These are phyloP conservation scores for Cochlearia excelsa DNA, from an alignment of 345 rosid genomes.

Conservation along the genomic window DNA sequence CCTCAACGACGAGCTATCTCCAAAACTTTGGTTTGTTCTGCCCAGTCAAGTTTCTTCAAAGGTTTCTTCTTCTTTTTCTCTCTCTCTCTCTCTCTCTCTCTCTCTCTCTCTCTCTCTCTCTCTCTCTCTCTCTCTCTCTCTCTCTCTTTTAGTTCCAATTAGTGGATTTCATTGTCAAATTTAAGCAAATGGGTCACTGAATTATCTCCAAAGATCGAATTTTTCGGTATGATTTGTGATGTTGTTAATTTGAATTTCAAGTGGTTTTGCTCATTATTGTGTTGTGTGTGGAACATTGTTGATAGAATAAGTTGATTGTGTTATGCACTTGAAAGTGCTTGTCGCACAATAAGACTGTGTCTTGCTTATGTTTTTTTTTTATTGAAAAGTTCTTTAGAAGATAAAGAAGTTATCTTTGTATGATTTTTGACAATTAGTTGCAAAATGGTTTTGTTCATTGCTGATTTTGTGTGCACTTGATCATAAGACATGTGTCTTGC, in stretches of 20 bases:
- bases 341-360: background rate
- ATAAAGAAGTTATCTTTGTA: too few relatives aligned
- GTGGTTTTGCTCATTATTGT: background rate
- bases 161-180: background rate
- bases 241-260: background rate
- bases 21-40: constrained; percentile 39
- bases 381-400: too few relatives aligned
- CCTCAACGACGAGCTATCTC: constrained; percentile 34
- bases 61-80: constrained; percentile 32
- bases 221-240: background rate
- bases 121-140: too few relatives aligned
- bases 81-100: background rate
- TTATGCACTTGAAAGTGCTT: constrained; percentile 1
- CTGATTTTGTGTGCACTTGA: too few relatives aligned
- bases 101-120: too few relatives aligned
- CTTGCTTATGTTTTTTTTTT: background rate
- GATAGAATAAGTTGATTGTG: background rate
- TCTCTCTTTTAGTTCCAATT: background rate
- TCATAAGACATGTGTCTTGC: background rate
- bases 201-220: background rate
- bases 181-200: constrained; percentile 18
- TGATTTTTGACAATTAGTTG: too few relatives aligned
- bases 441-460: too few relatives aligned
- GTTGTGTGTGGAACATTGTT: background rate
- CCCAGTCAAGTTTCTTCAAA: constrained; percentile 49